A percentile compares a stretch with the other conserved stretches of the same genome.
Evolutionary conservation across 148 eudicot species (phyloP).

Genomic region (Pharnaceum exiguum): DNA sequence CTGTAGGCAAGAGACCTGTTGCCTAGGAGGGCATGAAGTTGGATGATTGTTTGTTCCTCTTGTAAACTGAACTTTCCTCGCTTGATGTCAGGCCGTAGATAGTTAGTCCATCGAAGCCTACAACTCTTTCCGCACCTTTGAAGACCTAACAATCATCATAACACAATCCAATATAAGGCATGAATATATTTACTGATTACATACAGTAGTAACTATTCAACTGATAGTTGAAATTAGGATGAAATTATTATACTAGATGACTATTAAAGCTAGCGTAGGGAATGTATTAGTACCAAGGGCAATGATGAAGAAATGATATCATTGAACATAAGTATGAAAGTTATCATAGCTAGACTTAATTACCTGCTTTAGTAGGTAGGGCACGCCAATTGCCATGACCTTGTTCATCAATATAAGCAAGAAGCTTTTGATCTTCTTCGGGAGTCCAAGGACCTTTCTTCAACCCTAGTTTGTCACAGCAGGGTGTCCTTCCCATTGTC

Average conservation of each 20-base stretch:
- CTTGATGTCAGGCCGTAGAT: slow-evolving; percentile 89
- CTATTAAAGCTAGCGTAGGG: too few relatives aligned
- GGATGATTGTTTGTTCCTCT: slow-evolving; percentile 95
- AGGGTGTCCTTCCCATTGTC: slow-evolving; percentile 84
- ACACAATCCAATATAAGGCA: neutral
- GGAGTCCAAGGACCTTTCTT: slow-evolving; percentile 99
- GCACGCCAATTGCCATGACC: slow-evolving; percentile 99
- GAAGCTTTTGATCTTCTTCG: slow-evolving; percentile 92
- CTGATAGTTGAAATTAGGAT: too few relatives aligned
- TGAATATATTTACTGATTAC: too few relatives aligned
- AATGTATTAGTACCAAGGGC: too few relatives aligned
- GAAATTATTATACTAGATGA: too few relatives aligned
- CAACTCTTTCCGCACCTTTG: slow-evolving; percentile 98
- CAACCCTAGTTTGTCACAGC: slow-evolving; percentile 83
- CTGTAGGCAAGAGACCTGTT: slow-evolving; percentile 56
- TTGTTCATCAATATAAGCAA: slow-evolving; percentile 80
- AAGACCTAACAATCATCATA: slow-evolving; percentile 39
- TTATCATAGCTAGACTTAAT: neutral
- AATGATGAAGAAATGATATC: neutral
- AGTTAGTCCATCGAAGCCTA: slow-evolving; percentile 89
- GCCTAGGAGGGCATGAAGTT: slow-evolving; percentile 95
- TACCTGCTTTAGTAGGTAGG: slow-evolving; percentile 79
- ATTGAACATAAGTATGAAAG: neutral
- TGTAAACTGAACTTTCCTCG: slow-evolving; percentile 88
- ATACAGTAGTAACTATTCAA: too few relatives aligned